Percentiles rank a stretch among this genome's conserved stretches.
phyloP scores from a whole-genome alignment of 768 basidiomycete species.

The Strobilomyces echinocephalus region DNA sequence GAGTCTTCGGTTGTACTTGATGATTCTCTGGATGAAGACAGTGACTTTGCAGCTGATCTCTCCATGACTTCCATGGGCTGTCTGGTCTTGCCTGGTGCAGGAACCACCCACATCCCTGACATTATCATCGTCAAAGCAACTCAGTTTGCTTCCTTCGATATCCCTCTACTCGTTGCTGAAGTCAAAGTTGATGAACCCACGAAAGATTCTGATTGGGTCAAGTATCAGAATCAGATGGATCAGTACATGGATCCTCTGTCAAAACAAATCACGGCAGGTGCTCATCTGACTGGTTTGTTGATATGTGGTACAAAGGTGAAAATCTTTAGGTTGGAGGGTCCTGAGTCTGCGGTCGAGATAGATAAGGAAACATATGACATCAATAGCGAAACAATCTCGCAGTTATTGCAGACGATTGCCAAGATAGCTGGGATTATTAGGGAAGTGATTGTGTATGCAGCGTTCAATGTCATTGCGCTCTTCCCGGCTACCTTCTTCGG shows the following conservation, averaged over 20 bases:
- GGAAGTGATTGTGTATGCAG: too few relatives aligned
- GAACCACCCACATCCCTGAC: background rate
- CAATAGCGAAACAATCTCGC: background rate
- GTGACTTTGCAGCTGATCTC: background rate
- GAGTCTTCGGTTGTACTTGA: background rate
- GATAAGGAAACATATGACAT: background rate
- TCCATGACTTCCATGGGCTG: background rate
- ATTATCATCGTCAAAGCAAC: background rate
- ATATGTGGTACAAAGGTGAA: background rate
- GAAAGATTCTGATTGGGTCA: rapidly evolving
- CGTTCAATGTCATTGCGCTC: too few relatives aligned
- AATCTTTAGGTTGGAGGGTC: background rate
- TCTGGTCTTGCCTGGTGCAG: background rate
- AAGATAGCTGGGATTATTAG: background rate
- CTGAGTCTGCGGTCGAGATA: background rate
- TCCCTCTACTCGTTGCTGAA: background rate
- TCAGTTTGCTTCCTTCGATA: background rate
- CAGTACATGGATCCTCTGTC: background rate
- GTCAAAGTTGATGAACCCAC: background rate
- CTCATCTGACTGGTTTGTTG: background rate
- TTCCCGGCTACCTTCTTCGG: slow-evolving; percentile 85
- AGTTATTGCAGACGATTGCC: background rate
- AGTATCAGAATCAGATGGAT: background rate
- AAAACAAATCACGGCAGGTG: background rate
- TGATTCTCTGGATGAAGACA: background rate